Conservation (phyloP, 495 filamentous ascomycete species). For the Chaetomidium leptoderma region DNA sequence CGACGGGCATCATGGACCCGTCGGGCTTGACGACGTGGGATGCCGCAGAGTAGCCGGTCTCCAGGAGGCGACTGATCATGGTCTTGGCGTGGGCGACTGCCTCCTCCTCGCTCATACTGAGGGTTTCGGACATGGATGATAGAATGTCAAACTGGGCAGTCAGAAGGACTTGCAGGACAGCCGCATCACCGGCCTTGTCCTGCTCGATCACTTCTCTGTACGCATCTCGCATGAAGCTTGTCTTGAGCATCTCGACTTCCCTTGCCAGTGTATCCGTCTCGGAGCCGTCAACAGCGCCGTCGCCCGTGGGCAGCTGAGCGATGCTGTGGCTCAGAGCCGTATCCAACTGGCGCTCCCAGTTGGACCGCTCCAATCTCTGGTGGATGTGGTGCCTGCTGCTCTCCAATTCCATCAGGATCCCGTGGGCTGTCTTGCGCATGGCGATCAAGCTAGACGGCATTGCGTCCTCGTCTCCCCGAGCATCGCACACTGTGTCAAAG, state of each 20-base stretch:
- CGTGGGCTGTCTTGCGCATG: constrained; percentile 83
- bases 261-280: constrained; percentile 69
- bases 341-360: constrained; percentile 83
- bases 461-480: constrained; percentile 59
- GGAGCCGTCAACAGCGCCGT: constrained; percentile 61
- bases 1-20: constrained; percentile 60
- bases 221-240: constrained; percentile 77
- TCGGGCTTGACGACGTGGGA: constrained; percentile 89
- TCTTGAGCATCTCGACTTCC: constrained; percentile 80
- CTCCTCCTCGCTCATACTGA: constrained; percentile 75
- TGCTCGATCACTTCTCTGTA: constrained; percentile 73
- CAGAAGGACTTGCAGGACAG: constrained; percentile 73
- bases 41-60: constrained; percentile 63
- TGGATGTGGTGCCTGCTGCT: constrained; percentile 84
- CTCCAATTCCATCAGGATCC: constrained; percentile 82
- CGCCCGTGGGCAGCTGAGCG: constrained; percentile 67
- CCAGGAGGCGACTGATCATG: constrained; percentile 75
- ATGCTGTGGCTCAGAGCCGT: constrained; percentile 83
- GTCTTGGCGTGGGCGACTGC: constrained; percentile 73
- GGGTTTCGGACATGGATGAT: constrained; percentile 70
- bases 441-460: constrained; percentile 62
- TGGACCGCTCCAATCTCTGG: constrained; percentile 68
- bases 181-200: constrained; percentile 75
- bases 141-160: constrained; percentile 90
- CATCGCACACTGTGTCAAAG: constrained; percentile 78